Evolutionary conservation across 495 filamentous ascomycete species (phyloP), one percentile per base, ranked within the genome.

Genomic region (Lichina pygmaea): DNA sequence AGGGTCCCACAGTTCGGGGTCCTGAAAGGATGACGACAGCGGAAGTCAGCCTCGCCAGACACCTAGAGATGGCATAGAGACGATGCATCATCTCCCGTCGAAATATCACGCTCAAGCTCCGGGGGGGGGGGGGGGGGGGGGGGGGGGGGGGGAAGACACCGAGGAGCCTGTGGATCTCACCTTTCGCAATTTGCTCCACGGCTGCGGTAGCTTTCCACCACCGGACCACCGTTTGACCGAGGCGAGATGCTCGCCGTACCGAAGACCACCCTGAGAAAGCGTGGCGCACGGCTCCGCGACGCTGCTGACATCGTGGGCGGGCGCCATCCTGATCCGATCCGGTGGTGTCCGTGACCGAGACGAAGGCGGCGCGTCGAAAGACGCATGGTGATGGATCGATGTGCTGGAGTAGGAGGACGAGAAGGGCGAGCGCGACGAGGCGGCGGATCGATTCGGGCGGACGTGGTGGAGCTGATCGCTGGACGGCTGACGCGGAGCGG

Each of bases 1-100:
- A 3, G 63, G 62, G 55, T 75, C 69, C 71, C 72, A 77, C 8
- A 77, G 54, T 43, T 76, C 72, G 16, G 70, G 66, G 49, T 77
- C 72, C 55, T 73, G 13, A 12, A 16, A 46, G 31, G 6, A 11
- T 24, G 16, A 12, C 1, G 30, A 11, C 4, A 43, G 42, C 30
- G 15, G 16, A 11, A 10, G 10, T 41, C 54, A 46, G 2, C 55
- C 55, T 33, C 54, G 52, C 54, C 54, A 57, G 51, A 70, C 71
- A 49, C 72, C 72, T 53, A 71, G 69, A 41, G 4, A 4, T 24
- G 4, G 24, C 24, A 24, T n/a, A 24, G 4, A 24, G 24, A 24
- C 24, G 2, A 4, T 24, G 2, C 24, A 4, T 24, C 2, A 24
- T 24, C 24, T 24, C 24, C 24, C 4, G 24, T 24, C 1, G 24